Conservation (phyloP, 129 eudicot genomes). For the Deinandra increscens region DNA sequence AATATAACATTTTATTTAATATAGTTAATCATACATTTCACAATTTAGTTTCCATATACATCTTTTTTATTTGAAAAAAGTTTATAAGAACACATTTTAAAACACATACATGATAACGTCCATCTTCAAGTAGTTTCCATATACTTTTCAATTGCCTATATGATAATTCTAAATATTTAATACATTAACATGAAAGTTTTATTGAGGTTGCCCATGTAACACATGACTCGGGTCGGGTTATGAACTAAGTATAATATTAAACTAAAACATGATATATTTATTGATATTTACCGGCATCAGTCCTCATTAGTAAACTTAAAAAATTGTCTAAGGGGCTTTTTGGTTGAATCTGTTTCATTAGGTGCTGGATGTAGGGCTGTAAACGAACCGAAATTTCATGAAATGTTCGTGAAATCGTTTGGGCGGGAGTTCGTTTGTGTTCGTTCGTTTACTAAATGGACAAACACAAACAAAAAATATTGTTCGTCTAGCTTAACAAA, state of each 20-base stretch:
- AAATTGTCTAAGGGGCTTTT: too few relatives aligned
- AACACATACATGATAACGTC: neutral
- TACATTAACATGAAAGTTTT: neutral
- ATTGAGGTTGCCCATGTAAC: neutral
- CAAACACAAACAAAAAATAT: too few relatives aligned
- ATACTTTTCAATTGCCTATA: neutral
- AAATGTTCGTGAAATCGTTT: too few relatives aligned
- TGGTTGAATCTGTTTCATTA: too few relatives aligned
- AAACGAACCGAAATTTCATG: too few relatives aligned
- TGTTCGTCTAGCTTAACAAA: too few relatives aligned
- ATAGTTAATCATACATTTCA: neutral
- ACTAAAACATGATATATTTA: slow-evolving; percentile 13
- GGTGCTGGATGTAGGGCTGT: too few relatives aligned
- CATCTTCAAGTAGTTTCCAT: neutral
- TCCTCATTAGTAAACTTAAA: too few relatives aligned
- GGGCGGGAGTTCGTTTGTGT: too few relatives aligned
- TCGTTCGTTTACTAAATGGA: too few relatives aligned
- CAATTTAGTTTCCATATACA: neutral
- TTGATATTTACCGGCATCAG: too few relatives aligned
- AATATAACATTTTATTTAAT: neutral
- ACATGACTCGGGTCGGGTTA: too few relatives aligned
- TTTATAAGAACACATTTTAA: neutral
- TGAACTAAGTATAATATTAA: neutral
- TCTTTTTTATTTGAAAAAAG: neutral
- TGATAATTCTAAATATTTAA: neutral